These are phyloP conservation scores for Daldinia concentrica DNA, from an alignment of 495 filamentous ascomycete species.

Conservation along the genomic window DNA sequence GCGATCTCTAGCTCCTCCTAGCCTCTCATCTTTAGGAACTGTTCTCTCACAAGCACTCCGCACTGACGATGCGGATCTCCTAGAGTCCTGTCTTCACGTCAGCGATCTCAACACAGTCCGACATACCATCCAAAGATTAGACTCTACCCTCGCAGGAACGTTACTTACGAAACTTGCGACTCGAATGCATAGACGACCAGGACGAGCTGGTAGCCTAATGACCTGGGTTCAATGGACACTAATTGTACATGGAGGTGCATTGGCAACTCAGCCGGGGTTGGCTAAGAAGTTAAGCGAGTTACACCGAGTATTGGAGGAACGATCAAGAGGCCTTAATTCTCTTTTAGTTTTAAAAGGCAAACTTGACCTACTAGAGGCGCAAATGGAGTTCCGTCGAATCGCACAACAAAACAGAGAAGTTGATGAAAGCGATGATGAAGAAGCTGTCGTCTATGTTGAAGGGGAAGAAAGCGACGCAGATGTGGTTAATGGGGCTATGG, in stretches of 20 bases:
- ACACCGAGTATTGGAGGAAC: slow-evolving; percentile 83
- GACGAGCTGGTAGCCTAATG: slow-evolving; percentile 89
- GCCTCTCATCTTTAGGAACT: slow-evolving; percentile 83
- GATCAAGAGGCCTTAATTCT: slow-evolving; percentile 81
- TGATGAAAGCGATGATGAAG: slow-evolving; percentile 71
- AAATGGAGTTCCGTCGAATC: slow-evolving; percentile 78
- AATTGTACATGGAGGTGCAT: slow-evolving; percentile 91
- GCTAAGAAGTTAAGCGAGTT: slow-evolving; percentile 79
- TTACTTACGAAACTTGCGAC: slow-evolving; percentile 87
- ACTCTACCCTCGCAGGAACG: slow-evolving; percentile 78
- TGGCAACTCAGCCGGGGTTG: slow-evolving; percentile 81
- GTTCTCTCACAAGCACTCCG: slow-evolving; percentile 91
- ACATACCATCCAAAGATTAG: slow-evolving; percentile 87
- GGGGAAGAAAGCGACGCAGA: slow-evolving; percentile 68
- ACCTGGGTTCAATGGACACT: slow-evolving; percentile 96
- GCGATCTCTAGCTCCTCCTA: slow-evolving; percentile 64
- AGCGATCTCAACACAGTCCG: slow-evolving; percentile 78
- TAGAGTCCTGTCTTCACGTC: slow-evolving; percentile 90
- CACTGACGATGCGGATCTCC: slow-evolving; percentile 85
- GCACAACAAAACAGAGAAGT: slow-evolving; percentile 56
- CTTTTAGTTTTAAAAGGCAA: slow-evolving; percentile 91
- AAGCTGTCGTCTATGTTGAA: slow-evolving; percentile 87
- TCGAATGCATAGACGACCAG: slow-evolving; percentile 85
- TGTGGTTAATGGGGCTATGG: slow-evolving; percentile 54
- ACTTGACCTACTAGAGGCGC: slow-evolving; percentile 87